Evolutionary conservation across 2,329 filamentous ascomycete species (phyloP).

Genomic region (Stemphylium beticola): DNA sequence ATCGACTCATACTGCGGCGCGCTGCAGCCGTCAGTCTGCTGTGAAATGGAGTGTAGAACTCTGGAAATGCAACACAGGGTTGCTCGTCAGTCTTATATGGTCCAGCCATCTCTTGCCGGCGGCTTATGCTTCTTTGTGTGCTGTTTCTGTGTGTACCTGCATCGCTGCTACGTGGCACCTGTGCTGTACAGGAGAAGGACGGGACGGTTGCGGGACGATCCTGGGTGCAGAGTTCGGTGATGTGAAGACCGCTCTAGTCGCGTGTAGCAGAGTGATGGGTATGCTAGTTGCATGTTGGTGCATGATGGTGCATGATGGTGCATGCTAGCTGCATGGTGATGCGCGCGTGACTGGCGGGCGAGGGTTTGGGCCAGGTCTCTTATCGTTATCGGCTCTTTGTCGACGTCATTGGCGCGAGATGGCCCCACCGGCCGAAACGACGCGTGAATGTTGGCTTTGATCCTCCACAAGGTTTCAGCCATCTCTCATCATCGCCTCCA

Average conservation of each 20-base stretch:
- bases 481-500: slow-evolving; percentile 9
- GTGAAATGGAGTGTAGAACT: slow-evolving; percentile 27
- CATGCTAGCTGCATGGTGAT: slow-evolving; percentile 11
- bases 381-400: slow-evolving; percentile 31
- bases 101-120: slow-evolving; percentile 23
- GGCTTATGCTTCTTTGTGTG: slow-evolving; percentile 32
- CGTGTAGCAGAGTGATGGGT: slow-evolving; percentile 30
- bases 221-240: slow-evolving; percentile 37
- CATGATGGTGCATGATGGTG: neutral
- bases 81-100: slow-evolving; percentile 32
- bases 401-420: slow-evolving; percentile 30
- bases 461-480: slow-evolving; percentile 16
- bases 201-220: slow-evolving; percentile 48
- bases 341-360: slow-evolving; percentile 24
- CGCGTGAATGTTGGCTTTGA: slow-evolving; percentile 16
- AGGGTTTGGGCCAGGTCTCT: slow-evolving; percentile 14
- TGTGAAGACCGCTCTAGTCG: slow-evolving; percentile 29
- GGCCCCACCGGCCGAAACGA: slow-evolving; percentile 17
- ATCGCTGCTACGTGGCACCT: slow-evolving; percentile 48
- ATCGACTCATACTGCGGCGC: slow-evolving; percentile 43
- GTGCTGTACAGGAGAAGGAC: slow-evolving; percentile 40
- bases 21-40: slow-evolving; percentile 30
- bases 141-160: slow-evolving; percentile 41
- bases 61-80: slow-evolving; percentile 19
- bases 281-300: slow-evolving; percentile 38